phyloP scores from a whole-genome alignment of 2,329 filamentous ascomycete genomes.

The Neofusicoccum laricinum region DNA sequence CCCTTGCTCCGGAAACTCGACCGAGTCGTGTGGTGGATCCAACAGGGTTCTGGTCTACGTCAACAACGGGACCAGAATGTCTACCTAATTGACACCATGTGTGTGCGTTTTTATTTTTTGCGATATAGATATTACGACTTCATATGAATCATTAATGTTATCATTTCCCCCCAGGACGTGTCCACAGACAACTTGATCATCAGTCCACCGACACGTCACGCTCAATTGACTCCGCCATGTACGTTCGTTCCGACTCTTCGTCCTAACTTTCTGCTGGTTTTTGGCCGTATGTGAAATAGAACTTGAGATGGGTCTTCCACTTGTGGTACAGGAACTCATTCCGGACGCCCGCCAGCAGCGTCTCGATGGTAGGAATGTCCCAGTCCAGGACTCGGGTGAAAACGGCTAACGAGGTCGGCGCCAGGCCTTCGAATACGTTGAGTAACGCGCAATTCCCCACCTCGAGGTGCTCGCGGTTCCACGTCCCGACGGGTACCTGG shows the following conservation, averaged over 20 bases:
- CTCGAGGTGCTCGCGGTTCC: not conserved
- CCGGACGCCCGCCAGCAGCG: constrained; percentile 32
- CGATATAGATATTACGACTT: too few species aligned
- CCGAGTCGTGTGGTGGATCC: constrained; percentile 2
- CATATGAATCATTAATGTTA: not conserved
- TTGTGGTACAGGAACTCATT: constrained; percentile 29
- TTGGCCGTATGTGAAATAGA: constrained; percentile 33
- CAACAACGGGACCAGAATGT: not conserved
- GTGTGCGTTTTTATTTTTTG: not conserved
- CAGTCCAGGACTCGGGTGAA: constrained; percentile 35
- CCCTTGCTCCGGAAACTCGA: constrained; percentile 11
- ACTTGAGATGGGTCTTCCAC: constrained; percentile 32
- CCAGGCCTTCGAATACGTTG: constrained; percentile 24
- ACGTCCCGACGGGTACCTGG: constrained; percentile 7
- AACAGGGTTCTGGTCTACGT: not conserved
- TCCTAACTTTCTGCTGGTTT: constrained; percentile 22
- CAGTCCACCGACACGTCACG: too few species aligned
- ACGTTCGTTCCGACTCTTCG: not conserved
- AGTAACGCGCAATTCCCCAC: constrained; percentile 1
- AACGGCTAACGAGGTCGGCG: constrained; percentile 35
- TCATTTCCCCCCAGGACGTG: not conserved
- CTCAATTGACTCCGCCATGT: too few species aligned
- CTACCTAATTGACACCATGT: too few species aligned
- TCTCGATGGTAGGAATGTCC: constrained; percentile 32
- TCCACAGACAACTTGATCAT: not conserved